A percentile compares a stretch with the other conserved stretches of the same genome.
These are phyloP conservation scores for Prorocentrum cordatum DNA, from an alignment of 169 alveolate species.

Conservation along the genomic window DNA sequence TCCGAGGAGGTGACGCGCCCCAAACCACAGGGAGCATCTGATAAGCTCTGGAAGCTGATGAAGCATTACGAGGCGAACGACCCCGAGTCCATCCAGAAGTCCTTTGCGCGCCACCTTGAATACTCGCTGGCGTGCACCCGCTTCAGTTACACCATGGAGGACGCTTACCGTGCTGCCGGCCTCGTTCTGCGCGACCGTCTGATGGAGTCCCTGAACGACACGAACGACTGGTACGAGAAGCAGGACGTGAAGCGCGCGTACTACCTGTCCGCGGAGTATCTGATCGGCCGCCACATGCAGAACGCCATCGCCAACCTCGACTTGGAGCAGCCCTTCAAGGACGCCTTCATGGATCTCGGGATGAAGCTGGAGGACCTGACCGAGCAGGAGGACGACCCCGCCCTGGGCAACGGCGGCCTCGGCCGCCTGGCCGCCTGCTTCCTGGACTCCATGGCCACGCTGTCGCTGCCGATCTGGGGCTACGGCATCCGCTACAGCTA, in stretches of 20 bases:
- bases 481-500: constrained; percentile 94
- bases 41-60: constrained; percentile 31
- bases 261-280: constrained; percentile 88
- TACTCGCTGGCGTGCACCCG: constrained; percentile 90
- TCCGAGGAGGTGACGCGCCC: constrained; percentile 73
- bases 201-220: constrained; percentile 88
- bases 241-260: constrained; percentile 84
- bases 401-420: constrained; percentile 96
- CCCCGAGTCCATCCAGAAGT: constrained; percentile 40
- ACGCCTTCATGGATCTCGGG: constrained; percentile 45
- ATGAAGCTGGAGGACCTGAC: constrained; percentile 78
- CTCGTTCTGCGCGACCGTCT: constrained; percentile 87
- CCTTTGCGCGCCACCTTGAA: constrained; percentile 79
- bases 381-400: constrained; percentile 93
- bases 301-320: constrained; percentile 88
- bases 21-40: neutral
- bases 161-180: constrained; percentile 86
- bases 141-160: constrained; percentile 83
- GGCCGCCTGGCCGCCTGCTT: constrained; percentile 96
- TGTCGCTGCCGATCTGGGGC: constrained; percentile 91
- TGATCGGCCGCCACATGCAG: constrained; percentile 89
- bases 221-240: constrained; percentile 83
- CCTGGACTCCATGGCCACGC: constrained; percentile 91
- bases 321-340: constrained; percentile 82
- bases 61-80: constrained; percentile 25